These are phyloP conservation scores for Cichorium intybus DNA, from an alignment of 140 eudicot genomes.

Conservation along the genomic window DNA sequence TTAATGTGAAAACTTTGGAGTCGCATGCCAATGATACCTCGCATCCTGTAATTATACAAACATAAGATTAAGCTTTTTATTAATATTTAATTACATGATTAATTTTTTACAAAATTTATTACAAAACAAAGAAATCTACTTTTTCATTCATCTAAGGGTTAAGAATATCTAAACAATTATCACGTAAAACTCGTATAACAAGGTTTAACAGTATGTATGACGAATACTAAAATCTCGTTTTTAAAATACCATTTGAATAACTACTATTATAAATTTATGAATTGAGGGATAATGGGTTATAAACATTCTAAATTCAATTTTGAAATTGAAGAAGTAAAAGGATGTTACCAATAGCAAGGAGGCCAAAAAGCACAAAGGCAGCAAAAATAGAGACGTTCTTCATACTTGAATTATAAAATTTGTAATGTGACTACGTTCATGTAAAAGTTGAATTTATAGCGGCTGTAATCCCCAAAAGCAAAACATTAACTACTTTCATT, in stretches of 20 bases:
- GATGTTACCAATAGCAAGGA: slow-evolving; percentile 1
- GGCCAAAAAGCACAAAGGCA: neutral
- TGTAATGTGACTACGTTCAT: neutral
- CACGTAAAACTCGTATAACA: neutral
- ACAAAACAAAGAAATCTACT: too few species aligned
- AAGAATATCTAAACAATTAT: neutral
- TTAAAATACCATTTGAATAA: neutral
- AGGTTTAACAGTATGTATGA: too few species aligned
- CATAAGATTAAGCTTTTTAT: neutral
- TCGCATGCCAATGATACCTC: neutral
- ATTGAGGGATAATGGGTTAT: too few species aligned
- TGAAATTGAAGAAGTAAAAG: too few species aligned
- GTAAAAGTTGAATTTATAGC: neutral
- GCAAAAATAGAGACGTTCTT: slow-evolving; percentile 5
- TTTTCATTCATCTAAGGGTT: too few species aligned
- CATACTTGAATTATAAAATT: slow-evolving; percentile 5
- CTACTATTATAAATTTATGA: neutral
- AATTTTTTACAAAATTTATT: too few species aligned
- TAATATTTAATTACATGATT: too few species aligned
- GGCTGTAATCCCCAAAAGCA: too few species aligned
- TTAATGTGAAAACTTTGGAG: neutral
- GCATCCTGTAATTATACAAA: neutral
- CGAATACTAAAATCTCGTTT: neutral
- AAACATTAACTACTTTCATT: too few species aligned
- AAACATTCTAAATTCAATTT: too few species aligned